Percentiles rank a stretch among this genome's conserved stretches.
phyloP scores from a whole-genome alignment of 2,329 filamentous ascomycete genomes.

The Didymella lethalis region DNA sequence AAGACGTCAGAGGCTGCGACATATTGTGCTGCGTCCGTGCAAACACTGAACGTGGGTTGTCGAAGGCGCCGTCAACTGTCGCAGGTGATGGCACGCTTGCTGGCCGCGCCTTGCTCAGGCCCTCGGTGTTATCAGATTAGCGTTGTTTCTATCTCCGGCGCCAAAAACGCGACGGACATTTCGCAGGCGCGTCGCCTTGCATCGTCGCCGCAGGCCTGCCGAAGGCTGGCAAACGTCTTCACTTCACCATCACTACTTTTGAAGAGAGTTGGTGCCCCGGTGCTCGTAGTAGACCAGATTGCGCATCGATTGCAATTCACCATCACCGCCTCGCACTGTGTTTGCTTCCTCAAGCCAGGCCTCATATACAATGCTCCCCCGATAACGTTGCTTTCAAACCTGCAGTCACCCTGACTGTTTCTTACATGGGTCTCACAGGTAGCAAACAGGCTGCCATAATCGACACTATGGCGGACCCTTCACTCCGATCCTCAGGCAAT shows the following conservation, averaged over 20 bases:
- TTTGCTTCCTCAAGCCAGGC: background rate
- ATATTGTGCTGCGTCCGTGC: slow-evolving; percentile 30
- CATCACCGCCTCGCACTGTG: slow-evolving; percentile 5
- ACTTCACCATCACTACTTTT: slow-evolving; percentile 1
- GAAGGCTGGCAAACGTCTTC: background rate
- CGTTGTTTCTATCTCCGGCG: slow-evolving; percentile 17
- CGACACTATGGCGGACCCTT: slow-evolving; percentile 33
- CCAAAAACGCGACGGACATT: slow-evolving; percentile 2
- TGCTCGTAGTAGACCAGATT: background rate
- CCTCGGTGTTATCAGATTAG: slow-evolving; percentile 11
- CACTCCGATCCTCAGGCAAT: slow-evolving; percentile 25
- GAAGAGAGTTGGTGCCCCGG: background rate
- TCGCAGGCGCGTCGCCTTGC: slow-evolving; percentile 1
- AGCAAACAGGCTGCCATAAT: slow-evolving; percentile 7
- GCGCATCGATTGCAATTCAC: slow-evolving; percentile 6
- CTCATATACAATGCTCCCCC: slow-evolving; percentile 9
- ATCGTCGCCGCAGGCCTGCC: slow-evolving; percentile 3
- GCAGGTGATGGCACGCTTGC: slow-evolving; percentile 1
- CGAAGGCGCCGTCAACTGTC: slow-evolving; percentile 10
- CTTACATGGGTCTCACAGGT: background rate
- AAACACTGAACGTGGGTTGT: slow-evolving; percentile 3
- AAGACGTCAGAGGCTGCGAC: slow-evolving; percentile 53
- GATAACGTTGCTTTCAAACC: background rate
- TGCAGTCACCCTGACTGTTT: slow-evolving; percentile 7
- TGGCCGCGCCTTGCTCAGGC: slow-evolving; percentile 5